phyloP scores from a whole-genome alignment of 2,329 filamentous ascomycete genomes.

The Ciborinia camelliae region DNA sequence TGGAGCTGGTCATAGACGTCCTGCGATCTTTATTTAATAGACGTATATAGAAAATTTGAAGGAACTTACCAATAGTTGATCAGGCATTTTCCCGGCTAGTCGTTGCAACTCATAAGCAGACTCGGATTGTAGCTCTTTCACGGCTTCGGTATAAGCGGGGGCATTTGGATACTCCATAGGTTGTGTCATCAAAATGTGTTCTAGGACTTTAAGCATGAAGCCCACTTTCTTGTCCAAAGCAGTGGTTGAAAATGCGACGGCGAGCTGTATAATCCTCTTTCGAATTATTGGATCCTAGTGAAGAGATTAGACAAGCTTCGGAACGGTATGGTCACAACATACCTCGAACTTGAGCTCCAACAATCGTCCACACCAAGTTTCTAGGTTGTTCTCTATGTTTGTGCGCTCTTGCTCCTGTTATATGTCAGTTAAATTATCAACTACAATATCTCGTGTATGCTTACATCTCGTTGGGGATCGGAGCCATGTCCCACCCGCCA shows the following conservation, averaged over 20 bases:
- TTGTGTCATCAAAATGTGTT: constrained; percentile 84
- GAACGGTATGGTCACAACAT: not conserved
- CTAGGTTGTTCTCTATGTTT: constrained; percentile 60
- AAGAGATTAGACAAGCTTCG: constrained; percentile 22
- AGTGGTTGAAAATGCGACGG: constrained; percentile 80
- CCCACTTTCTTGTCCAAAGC: constrained; percentile 71
- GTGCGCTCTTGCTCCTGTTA: constrained; percentile 48
- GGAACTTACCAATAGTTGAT: constrained; percentile 66
- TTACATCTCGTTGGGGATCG: constrained; percentile 46
- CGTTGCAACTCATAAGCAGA: constrained; percentile 85
- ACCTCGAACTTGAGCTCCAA: constrained; percentile 66
- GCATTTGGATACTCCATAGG: constrained; percentile 69
- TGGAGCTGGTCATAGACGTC: constrained; percentile 86
- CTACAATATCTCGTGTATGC: not conserved
- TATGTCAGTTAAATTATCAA: constrained; percentile 26
- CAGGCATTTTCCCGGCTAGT: constrained; percentile 84
- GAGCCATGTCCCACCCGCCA: constrained; percentile 59
- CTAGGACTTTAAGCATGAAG: constrained; percentile 85
- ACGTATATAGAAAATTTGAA: not conserved
- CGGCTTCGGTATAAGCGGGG: constrained; percentile 76
- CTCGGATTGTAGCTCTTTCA: constrained; percentile 82
- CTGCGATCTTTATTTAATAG: constrained; percentile 38
- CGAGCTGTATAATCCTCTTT: constrained; percentile 75
- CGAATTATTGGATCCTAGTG: constrained; percentile 70
- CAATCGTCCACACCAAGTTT: constrained; percentile 70